Evolutionary conservation across 2,329 filamentous ascomycete genomes (phyloP).

Genomic region (Penicillium freii): DNA sequence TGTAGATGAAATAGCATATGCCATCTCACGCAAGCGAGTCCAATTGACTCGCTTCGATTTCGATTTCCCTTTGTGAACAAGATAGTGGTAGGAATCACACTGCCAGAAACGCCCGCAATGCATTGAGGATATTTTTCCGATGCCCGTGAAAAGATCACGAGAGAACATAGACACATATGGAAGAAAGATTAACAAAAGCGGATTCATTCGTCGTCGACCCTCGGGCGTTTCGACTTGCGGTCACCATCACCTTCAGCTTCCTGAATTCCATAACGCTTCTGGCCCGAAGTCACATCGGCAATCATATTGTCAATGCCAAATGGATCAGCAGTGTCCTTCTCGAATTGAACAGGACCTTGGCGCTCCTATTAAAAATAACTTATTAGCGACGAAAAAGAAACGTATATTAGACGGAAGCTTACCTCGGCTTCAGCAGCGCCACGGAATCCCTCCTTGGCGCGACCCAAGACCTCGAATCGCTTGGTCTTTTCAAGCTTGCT

Average conservation of each 20-base stretch:
- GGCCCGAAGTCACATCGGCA: slow-evolving; percentile 64
- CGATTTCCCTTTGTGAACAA: not conserved
- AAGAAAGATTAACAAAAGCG: slow-evolving; percentile 9
- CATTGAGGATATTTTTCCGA: slow-evolving; percentile 18
- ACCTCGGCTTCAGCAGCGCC: slow-evolving; percentile 77
- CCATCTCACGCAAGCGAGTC: not conserved
- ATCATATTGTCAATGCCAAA: slow-evolving; percentile 96
- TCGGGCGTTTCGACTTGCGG: slow-evolving; percentile 64
- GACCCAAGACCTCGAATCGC: slow-evolving; percentile 84
- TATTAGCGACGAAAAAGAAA: not conserved
- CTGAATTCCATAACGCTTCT: slow-evolving; percentile 47
- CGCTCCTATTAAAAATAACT: slow-evolving; percentile 55
- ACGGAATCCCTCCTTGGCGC: slow-evolving; percentile 81
- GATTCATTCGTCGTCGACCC: slow-evolving; percentile 67
- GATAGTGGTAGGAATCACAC: slow-evolving; percentile 15
- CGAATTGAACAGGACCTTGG: slow-evolving; percentile 93
- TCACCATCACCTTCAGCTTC: slow-evolving; percentile 36
- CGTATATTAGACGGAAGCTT: slow-evolving; percentile 29
- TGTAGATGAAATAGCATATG: not conserved
- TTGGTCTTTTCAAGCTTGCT: slow-evolving; percentile 81
- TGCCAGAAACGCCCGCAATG: slow-evolving; percentile 33
- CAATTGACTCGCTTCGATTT: not conserved
- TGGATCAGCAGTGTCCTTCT: slow-evolving; percentile 81
- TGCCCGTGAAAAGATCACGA: slow-evolving; percentile 5
- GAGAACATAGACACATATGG: slow-evolving; percentile 14